Evolutionary conservation across 768 basidiomycete species (phyloP), one percentile per base, ranked within the genome.

Genomic region (Russula lepida): DNA sequence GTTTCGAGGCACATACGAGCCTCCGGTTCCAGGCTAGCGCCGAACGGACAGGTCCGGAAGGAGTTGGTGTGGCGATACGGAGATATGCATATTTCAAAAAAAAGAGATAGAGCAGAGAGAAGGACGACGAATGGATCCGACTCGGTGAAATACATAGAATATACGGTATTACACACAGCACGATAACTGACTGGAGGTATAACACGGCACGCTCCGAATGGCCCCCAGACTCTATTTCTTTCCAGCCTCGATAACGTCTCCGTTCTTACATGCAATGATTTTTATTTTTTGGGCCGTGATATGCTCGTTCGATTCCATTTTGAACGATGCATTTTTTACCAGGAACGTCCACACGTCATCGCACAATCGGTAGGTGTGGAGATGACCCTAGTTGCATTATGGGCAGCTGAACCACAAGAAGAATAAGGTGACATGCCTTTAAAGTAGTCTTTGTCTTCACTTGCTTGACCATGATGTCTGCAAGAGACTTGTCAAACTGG

Each of bases 291-390:
- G 80, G 5, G 88, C 81, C 43, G 72, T 76, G 59, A 92, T 71
- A 84, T 76, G 69, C 7, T 91, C 86, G 72, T 88, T 89, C 65
- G 85, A 83, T 73, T 99, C 97, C 88, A 98, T 93, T 76, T 98
- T 98, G 76, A 99, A 95, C 17, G 77, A 76, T 9, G 95, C 88
- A 67, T 95, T 86, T 73, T 93, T 91, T 54, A 98, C 89, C 64
- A 95, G 90, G 74, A 98, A 99, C 56, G 95, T 98, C 97, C 97
- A 98, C 51, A 98, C 95, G 70, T 95, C 94, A 75, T 95, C 93
- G 72, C 91, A 92, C 4, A 92, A 79, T 8, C 92, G 84, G 73
- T 97, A 99, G 2, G 93, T 98, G 66, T 89, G 83, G 57, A 98
- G 75, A 71, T 95, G 89, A 19, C 93, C 95, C 92, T 74, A 54